Percentiles rank a stretch among this genome's conserved stretches.
phyloP scores from a whole-genome alignment of 208 protist genomes.

The Vickermania ingenoplastis region DNA sequence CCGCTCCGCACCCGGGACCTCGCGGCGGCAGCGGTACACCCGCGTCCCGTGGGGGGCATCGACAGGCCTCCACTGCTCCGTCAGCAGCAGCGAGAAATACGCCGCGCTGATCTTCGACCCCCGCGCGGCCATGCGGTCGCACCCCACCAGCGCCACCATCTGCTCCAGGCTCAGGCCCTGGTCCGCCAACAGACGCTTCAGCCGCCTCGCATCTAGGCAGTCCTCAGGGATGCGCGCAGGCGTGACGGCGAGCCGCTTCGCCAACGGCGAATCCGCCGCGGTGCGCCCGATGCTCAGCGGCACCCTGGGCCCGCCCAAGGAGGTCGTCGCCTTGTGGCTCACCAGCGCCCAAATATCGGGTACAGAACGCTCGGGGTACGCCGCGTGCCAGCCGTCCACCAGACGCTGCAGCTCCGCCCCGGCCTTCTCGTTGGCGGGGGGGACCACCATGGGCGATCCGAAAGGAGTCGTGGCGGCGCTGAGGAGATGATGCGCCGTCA shows the following conservation, averaged over 20 bases:
- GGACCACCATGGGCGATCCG: slow-evolving; percentile 71
- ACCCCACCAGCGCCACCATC: slow-evolving; percentile 63
- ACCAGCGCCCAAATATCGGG: slow-evolving; percentile 79
- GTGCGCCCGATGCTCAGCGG: slow-evolving; percentile 40
- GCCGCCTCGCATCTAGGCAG: slow-evolving; percentile 45
- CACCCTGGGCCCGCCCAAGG: slow-evolving; percentile 68
- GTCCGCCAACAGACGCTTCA: slow-evolving; percentile 64
- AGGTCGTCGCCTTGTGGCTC: slow-evolving; percentile 55
- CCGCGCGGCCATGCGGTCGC: too few relatives aligned
- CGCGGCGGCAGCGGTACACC: slow-evolving; percentile 75
- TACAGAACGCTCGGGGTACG: slow-evolving; percentile 60
- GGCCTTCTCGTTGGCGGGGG: slow-evolving; percentile 33
- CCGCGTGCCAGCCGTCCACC: slow-evolving; percentile 43
- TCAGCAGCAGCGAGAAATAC: slow-evolving; percentile 77
- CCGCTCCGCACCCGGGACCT: slow-evolving; percentile 47
- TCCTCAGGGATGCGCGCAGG: slow-evolving; percentile 36
- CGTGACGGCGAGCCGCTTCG: slow-evolving; percentile 26
- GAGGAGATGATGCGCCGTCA: slow-evolving; percentile 66
- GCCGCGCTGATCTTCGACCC: slow-evolving; percentile 66
- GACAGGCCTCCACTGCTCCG: slow-evolving; percentile 78
- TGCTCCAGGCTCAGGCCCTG: slow-evolving; percentile 68
- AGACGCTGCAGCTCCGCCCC: slow-evolving; percentile 64
- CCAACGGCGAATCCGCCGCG: slow-evolving; percentile 13
- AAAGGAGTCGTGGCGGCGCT: slow-evolving; percentile 69
- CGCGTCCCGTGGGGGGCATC: slow-evolving; percentile 60